Evolutionary conservation across 1,139 yeast genomes (phyloP), one percentile per base, ranked within the genome.

Genomic region (Magnusiomyces tetraspermus): DNA sequence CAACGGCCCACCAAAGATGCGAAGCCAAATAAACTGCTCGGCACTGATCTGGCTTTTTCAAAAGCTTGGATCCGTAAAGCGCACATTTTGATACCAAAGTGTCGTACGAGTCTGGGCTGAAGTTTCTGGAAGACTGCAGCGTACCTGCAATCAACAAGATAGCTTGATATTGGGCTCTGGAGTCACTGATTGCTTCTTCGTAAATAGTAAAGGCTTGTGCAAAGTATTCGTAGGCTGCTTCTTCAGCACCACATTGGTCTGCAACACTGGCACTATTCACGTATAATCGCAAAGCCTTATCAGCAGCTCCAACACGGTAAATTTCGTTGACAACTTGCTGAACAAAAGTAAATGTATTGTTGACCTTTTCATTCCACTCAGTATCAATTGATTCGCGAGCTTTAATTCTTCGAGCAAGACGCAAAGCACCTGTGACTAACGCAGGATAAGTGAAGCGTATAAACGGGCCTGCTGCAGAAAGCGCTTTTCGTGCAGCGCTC

Each of bases 1-100:
- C 90, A 22, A 83, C 63, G 67, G 94, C 85, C 95, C 96, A 89
- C 96, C 97, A 92, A 51, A 92, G 71, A 68, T 92, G 97, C 2
- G 96, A 83, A 51, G 96, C 90, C 52, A 80, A 71, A 63, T 85
- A 87, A 4, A 92, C 95, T 0, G 96, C 83, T 24, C 97, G 79
- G 65, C 97, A 90, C 67, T 90, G 98, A 63, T 90, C 97, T 36
- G 92, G 92, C 66, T 90, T 92, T 66, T 87, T 88, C 64, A 92
- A 75, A 53, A 92, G 74, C 65, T 87, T 87, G 11, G 96, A 86
- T 1, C 96, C 96, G 64, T 89, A 87, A 49, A 90, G 71, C 1
- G 97, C 88, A 53, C 92, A 77, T 65, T 90, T 85, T 23, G 95
- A 85, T 48, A 89, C 88, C 59, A 92, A 73, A 8, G 81, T 78